Evolutionary conservation across 1,139 yeast species (phyloP).

Genomic region (Hansenula anomala): DNA sequence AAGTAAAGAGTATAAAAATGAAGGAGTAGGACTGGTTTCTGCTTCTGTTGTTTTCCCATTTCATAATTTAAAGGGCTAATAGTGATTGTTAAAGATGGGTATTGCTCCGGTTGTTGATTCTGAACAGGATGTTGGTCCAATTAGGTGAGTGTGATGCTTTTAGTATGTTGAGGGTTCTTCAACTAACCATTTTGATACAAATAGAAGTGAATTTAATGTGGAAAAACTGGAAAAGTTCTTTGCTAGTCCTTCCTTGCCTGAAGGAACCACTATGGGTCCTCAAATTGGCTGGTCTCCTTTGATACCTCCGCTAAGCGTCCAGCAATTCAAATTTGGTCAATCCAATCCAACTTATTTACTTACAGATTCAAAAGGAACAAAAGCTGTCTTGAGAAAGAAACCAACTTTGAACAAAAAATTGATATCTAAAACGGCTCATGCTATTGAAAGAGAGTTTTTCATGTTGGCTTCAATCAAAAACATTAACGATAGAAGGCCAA

Average conservation of each 20-base stretch:
- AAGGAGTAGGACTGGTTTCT: too few species aligned
- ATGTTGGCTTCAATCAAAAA: constrained; percentile 45
- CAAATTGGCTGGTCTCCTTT: constrained; percentile 7
- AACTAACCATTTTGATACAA: too few species aligned
- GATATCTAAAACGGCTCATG: constrained; percentile 58
- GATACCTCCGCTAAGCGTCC: constrained; percentile 26
- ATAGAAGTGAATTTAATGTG: constrained; percentile 5
- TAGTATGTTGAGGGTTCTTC: too few species aligned
- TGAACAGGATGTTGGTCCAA: constrained; percentile 20
- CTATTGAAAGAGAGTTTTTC: constrained; percentile 59
- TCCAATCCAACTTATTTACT: constrained; percentile 62
- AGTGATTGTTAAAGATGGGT: too few species aligned
- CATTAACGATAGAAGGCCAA: constrained; percentile 15
- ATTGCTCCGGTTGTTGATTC: constrained; percentile 13
- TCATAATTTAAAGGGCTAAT: too few species aligned
- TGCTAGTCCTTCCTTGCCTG: constrained; percentile 3
- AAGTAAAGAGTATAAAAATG: too few species aligned
- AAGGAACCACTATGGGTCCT: constrained; percentile 7
- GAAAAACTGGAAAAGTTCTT: constrained; percentile 8
- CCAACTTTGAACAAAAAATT: constrained; percentile 52
- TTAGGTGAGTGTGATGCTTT: too few species aligned
- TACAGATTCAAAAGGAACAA: constrained; percentile 35
- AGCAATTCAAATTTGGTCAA: constrained; percentile 63
- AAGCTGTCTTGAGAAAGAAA: constrained; percentile 53
- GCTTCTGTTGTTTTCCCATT: too few species aligned